A percentile compares a stretch with the other conserved stretches of the same genome.
Evolutionary conservation across 192 early-diverging fungal genomes (phyloP).

Genomic region (Entomortierella chlamydospora): DNA sequence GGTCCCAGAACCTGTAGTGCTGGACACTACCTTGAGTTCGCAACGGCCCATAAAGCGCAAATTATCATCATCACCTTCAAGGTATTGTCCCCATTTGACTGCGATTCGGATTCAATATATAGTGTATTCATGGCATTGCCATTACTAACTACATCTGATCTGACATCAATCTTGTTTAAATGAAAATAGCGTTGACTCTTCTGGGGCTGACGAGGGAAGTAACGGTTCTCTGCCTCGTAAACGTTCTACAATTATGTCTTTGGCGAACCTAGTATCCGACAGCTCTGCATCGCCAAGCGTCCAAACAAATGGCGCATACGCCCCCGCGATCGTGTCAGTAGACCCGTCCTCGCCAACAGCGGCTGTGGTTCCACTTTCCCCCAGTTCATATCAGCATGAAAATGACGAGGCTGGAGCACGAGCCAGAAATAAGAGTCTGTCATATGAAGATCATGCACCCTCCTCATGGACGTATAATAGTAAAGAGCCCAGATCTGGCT

Average conservation of each 20-base stretch:
- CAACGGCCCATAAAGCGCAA: constrained; percentile 26
- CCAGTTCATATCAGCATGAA: constrained; percentile 32
- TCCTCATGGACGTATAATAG: constrained; percentile 27
- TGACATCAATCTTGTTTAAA: too few relatives aligned
- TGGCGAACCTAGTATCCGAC: constrained; percentile 27
- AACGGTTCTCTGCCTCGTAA: constrained; percentile 22
- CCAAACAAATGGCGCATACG: not conserved
- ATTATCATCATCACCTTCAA: constrained; percentile 16
- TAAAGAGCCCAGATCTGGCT: constrained; percentile 30
- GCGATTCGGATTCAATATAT: too few relatives aligned
- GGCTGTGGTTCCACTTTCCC: constrained; percentile 41
- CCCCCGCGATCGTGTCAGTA: not conserved
- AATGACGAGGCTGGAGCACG: constrained; percentile 14
- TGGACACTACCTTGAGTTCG: not conserved
- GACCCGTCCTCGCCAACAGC: constrained; percentile 35
- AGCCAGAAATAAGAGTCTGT: constrained; percentile 27
- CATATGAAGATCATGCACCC: constrained; percentile 28
- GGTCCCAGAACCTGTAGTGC: constrained; percentile 23
- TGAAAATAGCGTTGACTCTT: constrained; percentile 3
- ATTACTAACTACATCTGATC: too few relatives aligned
- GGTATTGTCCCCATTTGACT: constrained; percentile 4
- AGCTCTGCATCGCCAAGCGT: constrained; percentile 2
- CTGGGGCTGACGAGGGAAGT: not conserved
- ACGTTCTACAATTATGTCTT: constrained; percentile 35
- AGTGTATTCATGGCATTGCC: too few relatives aligned